Conservation (phyloP, 2,329 filamentous ascomycete species). For the Sclerotinia spermophila region DNA sequence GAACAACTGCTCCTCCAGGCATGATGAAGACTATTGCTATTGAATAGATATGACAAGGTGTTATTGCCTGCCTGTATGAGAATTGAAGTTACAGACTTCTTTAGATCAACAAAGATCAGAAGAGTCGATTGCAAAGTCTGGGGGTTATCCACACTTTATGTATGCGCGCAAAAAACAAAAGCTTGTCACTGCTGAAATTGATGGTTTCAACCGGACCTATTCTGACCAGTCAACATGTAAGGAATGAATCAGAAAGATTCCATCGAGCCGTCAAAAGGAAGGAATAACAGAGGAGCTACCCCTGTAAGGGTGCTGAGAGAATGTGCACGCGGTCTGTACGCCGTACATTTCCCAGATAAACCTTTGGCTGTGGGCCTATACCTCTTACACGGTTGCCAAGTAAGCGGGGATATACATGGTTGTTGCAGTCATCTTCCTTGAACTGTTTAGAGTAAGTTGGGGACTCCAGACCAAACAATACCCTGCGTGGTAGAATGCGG, state of each 20-base stretch:
- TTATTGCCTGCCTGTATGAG: conserved; percentile 1
- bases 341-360: conserved; percentile 8
- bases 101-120: conserved; percentile 4
- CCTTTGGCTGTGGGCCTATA: background rate
- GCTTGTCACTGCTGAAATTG: background rate
- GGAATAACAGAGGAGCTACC: conserved; percentile 8
- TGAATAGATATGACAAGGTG: conserved; percentile 4
- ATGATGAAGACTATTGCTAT: conserved; percentile 13
- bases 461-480: conserved; percentile 6
- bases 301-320: background rate
- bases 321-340: conserved; percentile 16
- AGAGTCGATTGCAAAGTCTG: background rate
- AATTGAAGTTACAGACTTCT: conserved; percentile 1
- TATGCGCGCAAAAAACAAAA: background rate
- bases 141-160: conserved; percentile 9
- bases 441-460: background rate
- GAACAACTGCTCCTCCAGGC: conserved; percentile 19
- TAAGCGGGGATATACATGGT: background rate
- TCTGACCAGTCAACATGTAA: conserved; percentile 7
- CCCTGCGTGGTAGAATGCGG: background rate
- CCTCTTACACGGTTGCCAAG: background rate
- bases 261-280: background rate
- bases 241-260: background rate
- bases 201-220: conserved; percentile 8
- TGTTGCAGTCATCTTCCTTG: background rate